Percentiles rank a stretch among this genome's conserved stretches.
These are phyloP conservation scores for Breviolum minutum DNA, from an alignment of 73 alveolate genomes.

Conservation along the genomic window DNA sequence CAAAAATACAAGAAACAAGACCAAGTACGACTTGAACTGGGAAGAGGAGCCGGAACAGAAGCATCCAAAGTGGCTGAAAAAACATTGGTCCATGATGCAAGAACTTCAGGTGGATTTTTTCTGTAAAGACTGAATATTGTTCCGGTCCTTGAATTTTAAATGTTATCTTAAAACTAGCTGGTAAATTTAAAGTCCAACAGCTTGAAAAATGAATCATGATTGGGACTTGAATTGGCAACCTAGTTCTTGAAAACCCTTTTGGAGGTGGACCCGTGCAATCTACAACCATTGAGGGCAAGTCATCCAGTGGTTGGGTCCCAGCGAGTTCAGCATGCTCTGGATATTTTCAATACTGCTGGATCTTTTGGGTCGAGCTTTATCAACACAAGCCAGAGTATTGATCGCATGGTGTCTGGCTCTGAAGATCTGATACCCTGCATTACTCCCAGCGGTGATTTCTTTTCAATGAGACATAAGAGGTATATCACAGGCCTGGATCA, in stretches of 20 bases:
- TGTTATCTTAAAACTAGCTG: not conserved
- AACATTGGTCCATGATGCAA: conserved; percentile 5
- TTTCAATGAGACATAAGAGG: not conserved
- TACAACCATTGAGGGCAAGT: not conserved
- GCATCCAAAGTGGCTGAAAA: conserved; percentile 7
- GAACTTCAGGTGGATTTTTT: not conserved
- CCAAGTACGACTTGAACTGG: not conserved
- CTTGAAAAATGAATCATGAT: too few species aligned
- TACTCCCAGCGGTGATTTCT: not conserved
- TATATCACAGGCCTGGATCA: not conserved
- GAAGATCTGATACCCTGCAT: not conserved
- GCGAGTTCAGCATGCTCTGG: conserved; percentile 1
- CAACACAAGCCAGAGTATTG: not conserved
- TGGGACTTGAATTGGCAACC: too few species aligned
- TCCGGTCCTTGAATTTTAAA: too few species aligned
- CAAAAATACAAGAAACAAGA: too few species aligned
- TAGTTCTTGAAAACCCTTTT: not conserved
- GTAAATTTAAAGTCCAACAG: too few species aligned
- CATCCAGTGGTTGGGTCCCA: not conserved
- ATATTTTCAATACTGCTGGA: not conserved
- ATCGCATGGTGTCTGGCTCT: not conserved
- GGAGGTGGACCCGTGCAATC: not conserved
- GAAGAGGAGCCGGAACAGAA: not conserved
- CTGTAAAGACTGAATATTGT: not conserved
- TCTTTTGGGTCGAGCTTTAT: not conserved